Conservation (phyloP, 1,139 yeast species). For the Blastobotrys proliferans region DNA sequence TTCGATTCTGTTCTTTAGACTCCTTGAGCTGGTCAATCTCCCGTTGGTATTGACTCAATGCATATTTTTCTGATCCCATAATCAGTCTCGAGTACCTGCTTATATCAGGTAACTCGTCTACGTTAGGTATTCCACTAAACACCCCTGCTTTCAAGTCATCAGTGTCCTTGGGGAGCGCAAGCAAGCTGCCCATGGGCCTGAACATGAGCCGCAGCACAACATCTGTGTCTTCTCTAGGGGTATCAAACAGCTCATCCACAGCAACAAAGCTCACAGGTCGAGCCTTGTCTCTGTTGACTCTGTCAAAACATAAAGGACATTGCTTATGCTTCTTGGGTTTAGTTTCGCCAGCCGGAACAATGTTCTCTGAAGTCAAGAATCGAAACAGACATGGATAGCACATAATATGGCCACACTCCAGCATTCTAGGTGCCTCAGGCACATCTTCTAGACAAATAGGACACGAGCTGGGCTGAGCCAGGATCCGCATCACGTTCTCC, state of each 20-base stretch:
- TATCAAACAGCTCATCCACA: slow-evolving; percentile 53
- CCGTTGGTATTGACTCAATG: slow-evolving; percentile 48
- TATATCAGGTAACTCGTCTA: slow-evolving; percentile 3
- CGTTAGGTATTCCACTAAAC: slow-evolving; percentile 19
- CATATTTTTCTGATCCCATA: slow-evolving; percentile 56
- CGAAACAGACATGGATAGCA: slow-evolving; percentile 80
- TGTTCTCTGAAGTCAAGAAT: slow-evolving; percentile 58
- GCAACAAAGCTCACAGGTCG: slow-evolving; percentile 64
- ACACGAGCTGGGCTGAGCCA: slow-evolving; percentile 71
- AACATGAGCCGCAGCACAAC: slow-evolving; percentile 67
- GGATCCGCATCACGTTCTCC: slow-evolving; percentile 63
- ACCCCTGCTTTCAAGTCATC: slow-evolving; percentile 8
- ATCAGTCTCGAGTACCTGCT: slow-evolving; percentile 53
- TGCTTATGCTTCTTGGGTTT: slow-evolving; percentile 52
- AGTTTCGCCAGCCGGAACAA: slow-evolving; percentile 13
- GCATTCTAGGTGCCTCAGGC: slow-evolving; percentile 91
- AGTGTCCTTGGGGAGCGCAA: slow-evolving; percentile 56
- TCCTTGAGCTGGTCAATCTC: slow-evolving; percentile 51
- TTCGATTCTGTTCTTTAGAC: slow-evolving; percentile 53
- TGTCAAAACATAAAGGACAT: slow-evolving; percentile 82
- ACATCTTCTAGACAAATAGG: slow-evolving; percentile 87
- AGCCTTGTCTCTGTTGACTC: slow-evolving; percentile 54
- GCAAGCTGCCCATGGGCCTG: slow-evolving; percentile 54
- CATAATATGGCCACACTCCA: slow-evolving; percentile 87
- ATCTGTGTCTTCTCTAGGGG: slow-evolving; percentile 59